Evolutionary conservation across 192 early-diverging fungal genomes (phyloP), one percentile per base, ranked within the genome.

Genomic region (Entomortierella beljakovae): DNA sequence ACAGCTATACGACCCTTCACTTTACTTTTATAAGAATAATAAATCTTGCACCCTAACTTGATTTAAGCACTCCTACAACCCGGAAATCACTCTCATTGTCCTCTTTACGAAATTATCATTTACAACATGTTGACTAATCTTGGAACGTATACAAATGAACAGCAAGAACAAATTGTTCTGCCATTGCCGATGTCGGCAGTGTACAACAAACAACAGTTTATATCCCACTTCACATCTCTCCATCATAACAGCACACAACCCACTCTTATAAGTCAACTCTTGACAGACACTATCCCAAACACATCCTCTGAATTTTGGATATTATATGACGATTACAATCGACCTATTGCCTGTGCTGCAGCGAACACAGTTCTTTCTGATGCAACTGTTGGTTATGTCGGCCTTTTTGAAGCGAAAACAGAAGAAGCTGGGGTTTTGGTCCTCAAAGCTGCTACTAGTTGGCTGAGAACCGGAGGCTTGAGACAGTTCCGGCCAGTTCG

Each of bases 361-460:
- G 75, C 75, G 25, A 79, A 79, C 25, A 79, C 75, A 5, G 75
- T 70, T 50, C 69, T 79, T 37, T 79, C 75, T 0, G 62, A 79
- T 32, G 32, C 4, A 0, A 65, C 75, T 31, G 62, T 70, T 6
- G 75, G 75, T 9, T 79, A 79, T 42, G 68, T 79, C 3, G 67
- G 75, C 4, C 62, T 79, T 16, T 79, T 79, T 54, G 75, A 79
- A 52, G 75, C 75, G 25, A 69, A 65, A 28, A 63, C 55, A 8
- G 61, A 64, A 50, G 20, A 61, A 43, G 75, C 75, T 10, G 75
- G 75, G 9, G 55, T 32, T 10, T 40, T 51, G 2, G 75, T 79
- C 23, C 62, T 79, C 32, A 64, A 59, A 15, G 67, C 68, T 13
- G 75, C 75, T 11, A 79, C 57, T 0, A 61, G 58, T 20, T 79